These are phyloP conservation scores for Tuber indicum DNA, from an alignment of 495 filamentous ascomycete genomes.

Conservation along the genomic window DNA sequence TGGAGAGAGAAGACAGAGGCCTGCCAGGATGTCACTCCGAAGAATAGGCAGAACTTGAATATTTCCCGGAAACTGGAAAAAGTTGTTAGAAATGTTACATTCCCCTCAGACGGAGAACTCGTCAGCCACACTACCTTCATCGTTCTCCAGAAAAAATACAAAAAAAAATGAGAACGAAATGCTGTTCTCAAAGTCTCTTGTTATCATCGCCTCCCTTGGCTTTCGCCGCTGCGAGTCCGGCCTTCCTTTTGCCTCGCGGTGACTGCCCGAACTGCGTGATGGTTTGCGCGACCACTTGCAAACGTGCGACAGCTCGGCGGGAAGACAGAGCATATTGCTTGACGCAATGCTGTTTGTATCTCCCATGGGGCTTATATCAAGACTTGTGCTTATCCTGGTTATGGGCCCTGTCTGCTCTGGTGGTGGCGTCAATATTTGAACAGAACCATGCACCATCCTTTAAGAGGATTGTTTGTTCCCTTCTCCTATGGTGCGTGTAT, in stretches of 20 bases:
- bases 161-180: not conserved
- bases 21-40: no score
- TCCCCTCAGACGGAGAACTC: not conserved
- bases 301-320: not conserved
- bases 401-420: not conserved
- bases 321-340: not conserved
- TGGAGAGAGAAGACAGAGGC: no score
- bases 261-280: not conserved
- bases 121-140: not conserved
- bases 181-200: not conserved
- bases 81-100: not conserved
- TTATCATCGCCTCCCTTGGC: not conserved
- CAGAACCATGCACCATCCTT: not conserved
- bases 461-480: not conserved
- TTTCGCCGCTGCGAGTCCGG: not conserved
- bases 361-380: not conserved
- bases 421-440: not conserved
- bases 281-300: not conserved
- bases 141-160: not conserved
- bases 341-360: not conserved
- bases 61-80: not conserved
- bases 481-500: not conserved
- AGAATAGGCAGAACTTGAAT: not conserved
- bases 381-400: not conserved
- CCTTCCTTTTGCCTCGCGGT: not conserved